Evolutionary conservation across 129 eudicot species (phyloP).

Genomic region (Ambrosia artemisiifolia): DNA sequence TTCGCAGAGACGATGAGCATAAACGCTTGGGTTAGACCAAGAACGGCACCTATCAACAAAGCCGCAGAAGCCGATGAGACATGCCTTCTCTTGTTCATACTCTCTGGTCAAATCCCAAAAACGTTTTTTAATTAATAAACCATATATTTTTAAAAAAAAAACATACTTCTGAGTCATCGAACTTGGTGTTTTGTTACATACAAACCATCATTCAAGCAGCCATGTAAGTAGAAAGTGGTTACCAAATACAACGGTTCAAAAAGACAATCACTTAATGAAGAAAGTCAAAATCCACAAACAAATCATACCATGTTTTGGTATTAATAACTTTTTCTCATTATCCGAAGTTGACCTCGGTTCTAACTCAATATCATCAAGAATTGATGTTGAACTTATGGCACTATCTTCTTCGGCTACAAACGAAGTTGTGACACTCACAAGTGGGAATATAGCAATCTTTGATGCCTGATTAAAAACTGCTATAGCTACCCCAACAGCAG

Average conservation of each 20-base stretch:
- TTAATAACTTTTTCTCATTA: constrained; percentile 26
- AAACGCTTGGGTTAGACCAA: constrained; percentile 53
- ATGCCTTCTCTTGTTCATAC: constrained; percentile 30
- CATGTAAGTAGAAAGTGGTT: background rate
- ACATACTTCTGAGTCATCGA: background rate
- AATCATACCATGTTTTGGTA: constrained; percentile 27
- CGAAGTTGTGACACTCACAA: constrained; percentile 61
- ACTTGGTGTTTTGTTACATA: background rate
- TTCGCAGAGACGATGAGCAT: constrained; percentile 46
- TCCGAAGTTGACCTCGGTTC: constrained; percentile 18
- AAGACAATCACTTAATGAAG: constrained; percentile 1
- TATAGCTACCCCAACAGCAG: constrained; percentile 60
- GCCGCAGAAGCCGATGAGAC: constrained; percentile 61
- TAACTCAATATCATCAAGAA: constrained; percentile 18
- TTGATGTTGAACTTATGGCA: constrained; percentile 1
- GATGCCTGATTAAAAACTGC: constrained; percentile 63
- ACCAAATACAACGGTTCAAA: background rate
- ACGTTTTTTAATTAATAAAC: background rate
- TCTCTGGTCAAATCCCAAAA: constrained; percentile 17
- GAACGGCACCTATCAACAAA: constrained; percentile 45
- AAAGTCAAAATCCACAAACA: background rate
- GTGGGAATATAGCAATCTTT: constrained; percentile 58
- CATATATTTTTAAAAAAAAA: background rate
- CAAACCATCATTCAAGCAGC: background rate
- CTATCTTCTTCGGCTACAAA: constrained; percentile 63